These are phyloP conservation scores for Lobosporangium transversale DNA, from an alignment of 192 early-diverging fungal species.

Conservation along the genomic window DNA sequence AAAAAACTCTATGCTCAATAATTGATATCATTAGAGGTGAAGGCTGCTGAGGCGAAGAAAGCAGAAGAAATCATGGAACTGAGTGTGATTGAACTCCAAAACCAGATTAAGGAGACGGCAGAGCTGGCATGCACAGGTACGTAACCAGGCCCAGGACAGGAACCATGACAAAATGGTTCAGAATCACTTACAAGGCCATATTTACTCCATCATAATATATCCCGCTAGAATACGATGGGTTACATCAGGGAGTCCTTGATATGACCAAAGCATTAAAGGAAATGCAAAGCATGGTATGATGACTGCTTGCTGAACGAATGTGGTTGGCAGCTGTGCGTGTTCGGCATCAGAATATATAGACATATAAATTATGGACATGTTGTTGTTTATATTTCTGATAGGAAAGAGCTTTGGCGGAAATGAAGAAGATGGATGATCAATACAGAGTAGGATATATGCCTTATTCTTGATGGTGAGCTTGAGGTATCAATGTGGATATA, in stretches of 20 bases:
- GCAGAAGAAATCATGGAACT: conserved; percentile 17
- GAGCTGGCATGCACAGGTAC: conserved; percentile 29
- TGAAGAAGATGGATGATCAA: conserved; percentile 45
- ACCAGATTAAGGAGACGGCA: conserved; percentile 17
- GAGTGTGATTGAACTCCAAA: conserved; percentile 10
- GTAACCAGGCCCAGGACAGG: no score
- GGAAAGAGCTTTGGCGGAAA: conserved; percentile 24
- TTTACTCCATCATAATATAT: not conserved
- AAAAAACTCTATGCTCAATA: no score
- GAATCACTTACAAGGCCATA: no score
- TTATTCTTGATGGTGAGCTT: not conserved
- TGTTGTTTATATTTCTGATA: not conserved
- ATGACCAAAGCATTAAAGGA: conserved; percentile 29
- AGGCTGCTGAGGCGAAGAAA: conserved; percentile 7
- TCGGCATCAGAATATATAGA: no score
- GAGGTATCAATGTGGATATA: not conserved
- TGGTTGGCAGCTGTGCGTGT: no score
- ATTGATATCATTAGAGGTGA: no score
- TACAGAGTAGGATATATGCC: conserved; percentile 25
- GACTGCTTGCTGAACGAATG: not conserved
- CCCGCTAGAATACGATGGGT: conserved; percentile 20
- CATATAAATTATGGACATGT: no score
- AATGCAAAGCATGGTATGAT: conserved; percentile 31
- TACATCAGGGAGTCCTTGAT: conserved; percentile 21
- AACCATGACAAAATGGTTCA: no score